Evolutionary conservation across 306 rosid genomes (phyloP).

Genomic region (Cucurbita moschata): DNA sequence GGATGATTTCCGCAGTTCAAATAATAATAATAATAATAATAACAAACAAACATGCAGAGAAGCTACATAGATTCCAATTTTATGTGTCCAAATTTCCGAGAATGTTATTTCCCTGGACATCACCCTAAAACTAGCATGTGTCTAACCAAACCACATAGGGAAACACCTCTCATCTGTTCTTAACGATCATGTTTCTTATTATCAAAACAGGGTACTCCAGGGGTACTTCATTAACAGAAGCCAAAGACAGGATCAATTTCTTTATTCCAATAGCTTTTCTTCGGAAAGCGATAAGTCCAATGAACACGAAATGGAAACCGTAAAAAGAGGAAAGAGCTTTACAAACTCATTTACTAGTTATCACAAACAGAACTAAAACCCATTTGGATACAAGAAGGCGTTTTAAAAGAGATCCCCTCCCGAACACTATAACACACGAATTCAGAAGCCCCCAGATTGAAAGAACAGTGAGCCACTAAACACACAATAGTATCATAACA

Average conservation of each 20-base stretch:
- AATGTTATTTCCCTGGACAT: neutral
- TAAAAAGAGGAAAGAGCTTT: neutral
- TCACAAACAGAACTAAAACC: neutral
- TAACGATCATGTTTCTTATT: neutral
- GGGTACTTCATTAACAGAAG: neutral
- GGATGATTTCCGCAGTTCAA: neutral
- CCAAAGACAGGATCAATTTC: neutral
- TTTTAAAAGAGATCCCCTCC: neutral
- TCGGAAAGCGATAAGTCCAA: neutral
- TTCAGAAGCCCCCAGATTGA: neutral
- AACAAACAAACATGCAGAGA: neutral
- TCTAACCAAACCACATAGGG: neutral
- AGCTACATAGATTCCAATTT: neutral
- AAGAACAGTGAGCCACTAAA: neutral
- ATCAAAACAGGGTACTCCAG: neutral
- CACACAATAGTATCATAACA: neutral
- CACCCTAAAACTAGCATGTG: neutral
- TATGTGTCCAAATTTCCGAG: neutral
- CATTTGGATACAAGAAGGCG: neutral
- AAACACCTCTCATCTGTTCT: neutral
- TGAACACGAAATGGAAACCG: neutral
- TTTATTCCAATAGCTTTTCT: neutral
- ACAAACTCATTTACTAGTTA: neutral
- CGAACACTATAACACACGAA: neutral
- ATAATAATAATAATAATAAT: neutral